phyloP scores from a whole-genome alignment of 1,139 yeast genomes.

The Wickerhamiella infanticola region DNA sequence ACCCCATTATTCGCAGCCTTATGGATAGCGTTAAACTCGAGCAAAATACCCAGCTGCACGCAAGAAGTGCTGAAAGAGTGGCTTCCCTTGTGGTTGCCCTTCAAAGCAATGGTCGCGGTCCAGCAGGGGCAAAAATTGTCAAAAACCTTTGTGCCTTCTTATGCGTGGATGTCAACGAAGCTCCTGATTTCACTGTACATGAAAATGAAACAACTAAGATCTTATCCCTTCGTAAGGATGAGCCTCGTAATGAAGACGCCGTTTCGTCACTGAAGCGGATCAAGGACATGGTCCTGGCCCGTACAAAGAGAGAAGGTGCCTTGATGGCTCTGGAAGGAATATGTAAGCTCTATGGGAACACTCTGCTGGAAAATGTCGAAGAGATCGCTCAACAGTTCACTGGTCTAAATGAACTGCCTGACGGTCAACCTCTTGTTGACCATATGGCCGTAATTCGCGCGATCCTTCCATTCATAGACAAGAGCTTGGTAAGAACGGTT shows the following conservation, averaged over 20 bases:
- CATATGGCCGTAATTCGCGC: constrained; percentile 72
- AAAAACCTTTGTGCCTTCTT: constrained; percentile 84
- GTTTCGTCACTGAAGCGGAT: constrained; percentile 51
- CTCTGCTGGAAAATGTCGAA: constrained; percentile 47
- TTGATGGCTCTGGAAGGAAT: constrained; percentile 47
- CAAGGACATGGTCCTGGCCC: constrained; percentile 54
- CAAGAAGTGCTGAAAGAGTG: constrained; percentile 54
- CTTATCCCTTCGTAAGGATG: constrained; percentile 68
- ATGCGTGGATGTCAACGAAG: constrained; percentile 92
- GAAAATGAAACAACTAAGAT: constrained; percentile 40
- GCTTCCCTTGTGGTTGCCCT: constrained; percentile 48
- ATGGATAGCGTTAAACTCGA: constrained; percentile 90
- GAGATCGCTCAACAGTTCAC: constrained; percentile 46
- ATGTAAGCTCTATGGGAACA: constrained; percentile 32
- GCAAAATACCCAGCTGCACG: constrained; percentile 48
- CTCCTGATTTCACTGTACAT: constrained; percentile 77
- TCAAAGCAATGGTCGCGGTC: constrained; percentile 39
- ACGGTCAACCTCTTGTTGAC: constrained; percentile 78
- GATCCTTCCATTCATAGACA: constrained; percentile 46
- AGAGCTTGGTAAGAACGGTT: constrained; percentile 35
- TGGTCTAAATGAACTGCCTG: constrained; percentile 27
- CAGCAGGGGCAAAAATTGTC: constrained; percentile 75
- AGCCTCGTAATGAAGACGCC: constrained; percentile 41
- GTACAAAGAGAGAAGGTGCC: constrained; percentile 73
- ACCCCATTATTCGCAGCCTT: constrained; percentile 73